Evolutionary conservation across 352 stramenopile species (phyloP).

Genomic region (Phytophthora foliorum): DNA sequence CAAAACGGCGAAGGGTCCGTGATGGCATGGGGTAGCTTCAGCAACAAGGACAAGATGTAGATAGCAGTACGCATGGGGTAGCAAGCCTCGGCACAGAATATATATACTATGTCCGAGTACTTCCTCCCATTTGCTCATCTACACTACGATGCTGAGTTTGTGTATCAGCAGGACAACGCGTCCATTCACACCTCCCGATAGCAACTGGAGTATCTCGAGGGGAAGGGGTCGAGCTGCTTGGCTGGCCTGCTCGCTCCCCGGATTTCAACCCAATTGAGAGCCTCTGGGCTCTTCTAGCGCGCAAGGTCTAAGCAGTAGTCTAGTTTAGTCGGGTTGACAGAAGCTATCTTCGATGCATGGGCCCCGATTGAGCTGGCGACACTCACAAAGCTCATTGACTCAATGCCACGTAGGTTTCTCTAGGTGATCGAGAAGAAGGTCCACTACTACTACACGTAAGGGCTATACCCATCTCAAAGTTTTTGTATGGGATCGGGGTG

Average conservation of each 20-base stretch:
- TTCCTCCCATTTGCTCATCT: too few species aligned
- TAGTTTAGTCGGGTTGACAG: not conserved
- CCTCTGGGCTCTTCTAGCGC: constrained; percentile 1
- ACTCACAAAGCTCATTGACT: not conserved
- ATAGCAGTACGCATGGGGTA: too few species aligned
- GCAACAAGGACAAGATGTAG: not conserved
- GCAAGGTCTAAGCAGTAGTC: constrained; percentile 3
- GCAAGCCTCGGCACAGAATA: too few species aligned
- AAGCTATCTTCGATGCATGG: too few species aligned
- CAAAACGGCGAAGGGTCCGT: not conserved
- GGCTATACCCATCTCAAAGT: too few species aligned
- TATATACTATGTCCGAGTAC: too few species aligned
- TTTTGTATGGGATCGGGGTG: too few species aligned
- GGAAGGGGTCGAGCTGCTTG: constrained; percentile 3
- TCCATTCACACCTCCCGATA: too few species aligned
- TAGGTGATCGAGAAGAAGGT: constrained; percentile 11
- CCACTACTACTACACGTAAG: too few species aligned
- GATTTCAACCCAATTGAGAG: constrained; percentile 22
- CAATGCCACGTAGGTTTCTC: constrained; percentile 6
- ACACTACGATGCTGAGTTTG: too few species aligned
- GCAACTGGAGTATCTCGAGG: not conserved
- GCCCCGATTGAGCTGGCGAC: too few species aligned
- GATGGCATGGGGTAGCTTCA: not conserved
- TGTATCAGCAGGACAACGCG: too few species aligned
- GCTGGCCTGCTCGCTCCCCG: constrained; percentile 12